A percentile compares a stretch with the other conserved stretches of the same genome.
These are phyloP conservation scores for Wickerhamomyces kurtzmanii DNA, from an alignment of 805 yeast species.

Conservation along the genomic window DNA sequence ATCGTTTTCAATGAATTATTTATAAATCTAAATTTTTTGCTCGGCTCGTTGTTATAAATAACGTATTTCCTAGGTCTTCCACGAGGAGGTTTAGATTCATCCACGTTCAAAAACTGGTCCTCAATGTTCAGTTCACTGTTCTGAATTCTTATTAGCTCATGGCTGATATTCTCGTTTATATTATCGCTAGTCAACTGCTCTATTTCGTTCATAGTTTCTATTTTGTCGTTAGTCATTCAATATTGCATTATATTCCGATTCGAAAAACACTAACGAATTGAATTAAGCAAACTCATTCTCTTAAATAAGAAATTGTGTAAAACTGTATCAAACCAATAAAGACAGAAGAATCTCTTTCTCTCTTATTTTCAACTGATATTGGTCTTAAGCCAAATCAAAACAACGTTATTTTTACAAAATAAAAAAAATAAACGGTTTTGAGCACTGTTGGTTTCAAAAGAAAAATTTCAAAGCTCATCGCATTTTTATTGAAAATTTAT, in stretches of 20 bases:
- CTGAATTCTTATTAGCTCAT: neutral
- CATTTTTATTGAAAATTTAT: too few species aligned
- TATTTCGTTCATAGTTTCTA: neutral
- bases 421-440: conserved; percentile 1
- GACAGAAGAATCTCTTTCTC: neutral
- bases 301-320: too few species aligned
- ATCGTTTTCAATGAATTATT: conserved; percentile 12
- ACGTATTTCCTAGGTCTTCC: neutral
- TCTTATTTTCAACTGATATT: neutral
- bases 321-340: too few species aligned
- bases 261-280: neutral
- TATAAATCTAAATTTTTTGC: conserved; percentile 13
- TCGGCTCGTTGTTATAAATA: neutral
- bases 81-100: neutral
- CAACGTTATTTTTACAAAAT: neutral
- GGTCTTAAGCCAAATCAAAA: conserved; percentile 2
- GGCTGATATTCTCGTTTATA: neutral
- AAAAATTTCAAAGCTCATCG: neutral
- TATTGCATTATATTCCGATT: neutral
- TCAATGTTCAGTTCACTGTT: neutral
- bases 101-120: neutral
- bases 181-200: too few species aligned
- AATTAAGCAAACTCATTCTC: too few species aligned
- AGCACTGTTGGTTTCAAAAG: neutral
- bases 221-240: neutral